These are phyloP conservation scores for Myxozyma lipomycoides DNA, from an alignment of 805 yeast genomes.

Conservation along the genomic window DNA sequence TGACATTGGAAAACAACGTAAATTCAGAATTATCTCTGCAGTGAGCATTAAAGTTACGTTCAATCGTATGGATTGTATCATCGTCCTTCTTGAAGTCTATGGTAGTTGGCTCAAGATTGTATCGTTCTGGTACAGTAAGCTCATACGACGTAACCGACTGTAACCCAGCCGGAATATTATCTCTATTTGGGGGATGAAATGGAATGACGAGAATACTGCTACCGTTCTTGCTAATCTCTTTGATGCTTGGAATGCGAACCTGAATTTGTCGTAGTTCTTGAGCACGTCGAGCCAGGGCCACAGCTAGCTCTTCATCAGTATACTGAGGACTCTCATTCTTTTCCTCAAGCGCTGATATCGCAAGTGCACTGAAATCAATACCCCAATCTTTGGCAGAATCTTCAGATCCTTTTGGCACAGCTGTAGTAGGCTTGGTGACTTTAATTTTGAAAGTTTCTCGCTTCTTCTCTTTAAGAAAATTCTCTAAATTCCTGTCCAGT, in stretches of 20 bases:
- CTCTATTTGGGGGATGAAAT: constrained; percentile 3
- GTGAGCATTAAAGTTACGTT: constrained; percentile 20
- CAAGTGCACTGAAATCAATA: constrained; percentile 5
- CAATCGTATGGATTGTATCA: constrained; percentile 11
- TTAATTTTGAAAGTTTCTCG: constrained; percentile 51
- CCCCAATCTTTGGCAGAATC: constrained; percentile 21
- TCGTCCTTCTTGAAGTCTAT: constrained; percentile 5
- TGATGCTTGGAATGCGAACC: constrained; percentile 13
- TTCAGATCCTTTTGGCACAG: neutral
- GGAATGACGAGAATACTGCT: constrained; percentile 15
- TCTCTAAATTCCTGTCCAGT: constrained; percentile 56
- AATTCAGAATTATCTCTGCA: constrained; percentile 9
- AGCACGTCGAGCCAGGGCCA: constrained; percentile 17
- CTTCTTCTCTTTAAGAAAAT: constrained; percentile 55
- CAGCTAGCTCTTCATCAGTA: constrained; percentile 7
- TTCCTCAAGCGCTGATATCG: neutral
- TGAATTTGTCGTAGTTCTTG: constrained; percentile 21
- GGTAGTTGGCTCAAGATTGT: constrained; percentile 24
- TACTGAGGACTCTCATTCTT: constrained; percentile 1
- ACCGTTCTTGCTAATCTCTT: constrained; percentile 1
- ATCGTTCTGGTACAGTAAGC: constrained; percentile 25
- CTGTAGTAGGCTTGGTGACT: constrained; percentile 40
- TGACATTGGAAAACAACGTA: constrained; percentile 26
- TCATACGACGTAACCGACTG: neutral
- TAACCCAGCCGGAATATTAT: constrained; percentile 5